Percentiles rank a stretch among this genome's conserved stretches.
phyloP scores from a whole-genome alignment of 2,329 filamentous ascomycete genomes.

The Aspergillus fumigatus region DNA sequence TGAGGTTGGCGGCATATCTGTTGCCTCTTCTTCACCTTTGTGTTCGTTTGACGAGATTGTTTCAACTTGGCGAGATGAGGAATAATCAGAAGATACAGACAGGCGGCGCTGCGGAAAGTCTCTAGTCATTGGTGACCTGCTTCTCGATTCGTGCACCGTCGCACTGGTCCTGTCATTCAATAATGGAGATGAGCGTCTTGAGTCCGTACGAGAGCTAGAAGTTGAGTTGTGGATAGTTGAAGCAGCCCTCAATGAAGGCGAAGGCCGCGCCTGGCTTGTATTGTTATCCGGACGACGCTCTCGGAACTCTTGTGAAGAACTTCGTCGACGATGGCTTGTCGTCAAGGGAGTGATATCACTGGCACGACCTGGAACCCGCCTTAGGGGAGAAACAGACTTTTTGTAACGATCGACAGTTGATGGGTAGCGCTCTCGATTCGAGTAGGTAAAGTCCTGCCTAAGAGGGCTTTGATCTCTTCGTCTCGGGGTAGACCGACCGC shows the following conservation, averaged over 20 bases:
- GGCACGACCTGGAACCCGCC: constrained; percentile 27
- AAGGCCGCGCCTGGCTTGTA: constrained; percentile 47
- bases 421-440: constrained; percentile 31
- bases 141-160: constrained; percentile 30
- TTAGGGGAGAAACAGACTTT: constrained; percentile 44
- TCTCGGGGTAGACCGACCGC: constrained; percentile 30
- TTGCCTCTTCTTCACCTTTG: constrained; percentile 12
- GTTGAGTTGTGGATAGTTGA: constrained; percentile 49
- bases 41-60: constrained; percentile 5
- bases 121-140: constrained; percentile 19
- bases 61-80: constrained; percentile 9
- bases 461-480: constrained; percentile 35
- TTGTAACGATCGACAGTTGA: constrained; percentile 25
- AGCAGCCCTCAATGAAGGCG: constrained; percentile 45
- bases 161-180: constrained; percentile 49
- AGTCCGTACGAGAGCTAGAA: constrained; percentile 53
- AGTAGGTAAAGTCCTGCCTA: constrained; percentile 27
- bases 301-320: constrained; percentile 48
- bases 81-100: constrained; percentile 14
- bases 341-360: constrained; percentile 30
- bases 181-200: constrained; percentile 58
- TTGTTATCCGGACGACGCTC: constrained; percentile 47
- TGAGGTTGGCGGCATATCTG: constrained; percentile 10
- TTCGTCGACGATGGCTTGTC: constrained; percentile 48
- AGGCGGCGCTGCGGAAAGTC: constrained; percentile 18